phyloP scores from a whole-genome alignment of 345 rosid species.

The Psidium friedrichsthalianum region DNA sequence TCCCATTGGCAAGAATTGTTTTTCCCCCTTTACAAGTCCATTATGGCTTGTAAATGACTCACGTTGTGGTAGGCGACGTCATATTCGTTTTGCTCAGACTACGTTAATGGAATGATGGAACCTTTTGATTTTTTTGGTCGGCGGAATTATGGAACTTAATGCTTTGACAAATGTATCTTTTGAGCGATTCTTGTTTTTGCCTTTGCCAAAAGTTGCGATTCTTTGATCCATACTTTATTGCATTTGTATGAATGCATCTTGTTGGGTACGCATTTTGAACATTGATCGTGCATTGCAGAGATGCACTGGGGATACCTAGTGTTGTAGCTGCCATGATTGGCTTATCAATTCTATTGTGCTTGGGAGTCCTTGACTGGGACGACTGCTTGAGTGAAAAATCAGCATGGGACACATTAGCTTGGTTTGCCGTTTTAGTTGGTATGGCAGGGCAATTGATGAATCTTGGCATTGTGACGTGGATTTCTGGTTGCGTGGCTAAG shows the following conservation, averaged over 20 bases:
- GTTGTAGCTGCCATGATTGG: conserved; percentile 98
- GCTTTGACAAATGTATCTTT: neutral
- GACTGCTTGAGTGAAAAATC: conserved; percentile 93
- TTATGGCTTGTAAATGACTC: neutral
- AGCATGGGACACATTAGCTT: conserved; percentile 94
- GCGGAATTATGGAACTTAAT: neutral
- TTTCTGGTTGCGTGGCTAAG: conserved; percentile 68
- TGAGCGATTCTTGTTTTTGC: neutral
- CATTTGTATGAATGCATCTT: neutral
- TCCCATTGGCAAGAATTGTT: too few relatives aligned
- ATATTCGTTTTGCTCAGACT: neutral
- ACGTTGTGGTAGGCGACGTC: neutral
- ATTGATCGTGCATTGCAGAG: conserved; percentile 30
- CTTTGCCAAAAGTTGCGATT: neutral
- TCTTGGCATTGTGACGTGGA: conserved; percentile 83
- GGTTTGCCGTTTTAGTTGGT: conserved; percentile 93
- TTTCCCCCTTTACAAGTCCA: neutral
- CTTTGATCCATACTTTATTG: neutral
- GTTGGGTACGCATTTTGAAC: neutral
- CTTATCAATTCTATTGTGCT: conserved; percentile 64
- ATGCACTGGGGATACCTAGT: conserved; percentile 69
- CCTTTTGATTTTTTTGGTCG: too few relatives aligned
- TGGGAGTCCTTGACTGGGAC: conserved; percentile 95
- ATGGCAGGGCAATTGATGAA: conserved; percentile 93
- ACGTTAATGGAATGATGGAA: neutral